phyloP scores from a whole-genome alignment of 495 filamentous ascomycete genomes.

The Penicillium parvum region DNA sequence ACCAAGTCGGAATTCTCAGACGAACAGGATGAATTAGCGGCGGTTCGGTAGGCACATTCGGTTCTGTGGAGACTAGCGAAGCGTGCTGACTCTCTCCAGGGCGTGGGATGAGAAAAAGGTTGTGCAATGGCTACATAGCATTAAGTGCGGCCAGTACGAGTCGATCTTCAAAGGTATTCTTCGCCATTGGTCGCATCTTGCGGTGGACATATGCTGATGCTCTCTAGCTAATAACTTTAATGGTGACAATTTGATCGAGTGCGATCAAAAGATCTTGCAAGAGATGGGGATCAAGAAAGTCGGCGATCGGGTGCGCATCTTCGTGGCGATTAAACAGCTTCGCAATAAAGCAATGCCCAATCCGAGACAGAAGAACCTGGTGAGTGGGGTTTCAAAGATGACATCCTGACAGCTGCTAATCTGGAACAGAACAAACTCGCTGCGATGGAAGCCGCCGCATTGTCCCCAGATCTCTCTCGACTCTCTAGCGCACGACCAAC shows the following conservation, averaged over 20 bases:
- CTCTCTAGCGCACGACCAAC: constrained; percentile 51
- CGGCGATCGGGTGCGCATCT: constrained; percentile 93
- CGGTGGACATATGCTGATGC: constrained; percentile 1
- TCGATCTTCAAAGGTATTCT: constrained; percentile 71
- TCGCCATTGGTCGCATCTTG: not conserved
- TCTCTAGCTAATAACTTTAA: constrained; percentile 81
- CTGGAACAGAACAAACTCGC: constrained; percentile 40
- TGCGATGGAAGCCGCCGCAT: constrained; percentile 41
- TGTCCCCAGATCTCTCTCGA: constrained; percentile 66
- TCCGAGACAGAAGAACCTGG: constrained; percentile 81
- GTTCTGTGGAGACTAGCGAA: not conserved
- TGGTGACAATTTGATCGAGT: constrained; percentile 91
- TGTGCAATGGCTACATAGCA: constrained; percentile 80
- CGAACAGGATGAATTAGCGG: constrained; percentile 51
- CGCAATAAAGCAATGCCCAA: constrained; percentile 79
- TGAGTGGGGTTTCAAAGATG: constrained; percentile 36
- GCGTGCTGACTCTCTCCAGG: constrained; percentile 37
- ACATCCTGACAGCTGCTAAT: constrained; percentile 10
- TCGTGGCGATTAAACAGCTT: constrained; percentile 87
- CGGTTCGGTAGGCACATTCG: constrained; percentile 49
- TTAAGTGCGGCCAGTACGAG: constrained; percentile 92
- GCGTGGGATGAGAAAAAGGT: constrained; percentile 91
- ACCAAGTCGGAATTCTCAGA: constrained; percentile 97
- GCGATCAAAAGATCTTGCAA: constrained; percentile 92
- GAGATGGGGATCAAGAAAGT: constrained; percentile 99